Evolutionary conservation across 352 stramenopile genomes (phyloP), one percentile per base, ranked within the genome.

Genomic region (Plasmopara halstedii): DNA sequence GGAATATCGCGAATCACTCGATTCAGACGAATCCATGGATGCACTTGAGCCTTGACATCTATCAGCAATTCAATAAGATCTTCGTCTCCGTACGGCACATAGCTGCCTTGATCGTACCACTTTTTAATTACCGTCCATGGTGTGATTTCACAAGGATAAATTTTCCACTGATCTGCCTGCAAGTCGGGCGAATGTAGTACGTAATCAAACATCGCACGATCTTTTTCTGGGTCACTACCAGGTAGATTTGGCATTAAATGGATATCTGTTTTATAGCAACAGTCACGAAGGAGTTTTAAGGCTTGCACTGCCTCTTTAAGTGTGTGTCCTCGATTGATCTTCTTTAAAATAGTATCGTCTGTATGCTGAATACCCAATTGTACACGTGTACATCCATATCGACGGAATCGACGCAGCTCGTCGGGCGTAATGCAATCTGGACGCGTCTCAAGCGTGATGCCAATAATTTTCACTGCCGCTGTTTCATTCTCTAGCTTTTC

Each of bases 121-220:
- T 88, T 88, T 62, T 94, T 94, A 43, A 94, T 94, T 21, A 94
- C 75, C 1, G 80, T 91, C 84, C 84, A 96, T 1, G 85, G 85
- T 20, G 85, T 94, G 46, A 96, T 88, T 59, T 95, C 87, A 57
- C 86, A 96, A 33, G 89, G 89, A 25, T 97, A 97, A 61, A 97
- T 96, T 70, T 97, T 97, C 88, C 88, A 97, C 63, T 97, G 88
- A 49, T 97, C 89, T 0, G 87, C 86, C 55, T 97, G 88, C n/a
- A 97, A 67, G 43, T 95, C 67, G 6, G 83, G 69, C 23, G 88
- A 90, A 23, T 82, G 52, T 31, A 97, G 56, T 14, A 97, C 82
- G 33, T 88, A 87, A 14, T 95, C 75, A 52, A 97, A 96, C 89
- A 97, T 97, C 14, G 62, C 48, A 15, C 70, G 70, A 57, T 97